Evolutionary conservation across 2,329 filamentous ascomycete genomes (phyloP), one percentile per base, ranked within the genome.

Genomic region (Clonostachys solani): DNA sequence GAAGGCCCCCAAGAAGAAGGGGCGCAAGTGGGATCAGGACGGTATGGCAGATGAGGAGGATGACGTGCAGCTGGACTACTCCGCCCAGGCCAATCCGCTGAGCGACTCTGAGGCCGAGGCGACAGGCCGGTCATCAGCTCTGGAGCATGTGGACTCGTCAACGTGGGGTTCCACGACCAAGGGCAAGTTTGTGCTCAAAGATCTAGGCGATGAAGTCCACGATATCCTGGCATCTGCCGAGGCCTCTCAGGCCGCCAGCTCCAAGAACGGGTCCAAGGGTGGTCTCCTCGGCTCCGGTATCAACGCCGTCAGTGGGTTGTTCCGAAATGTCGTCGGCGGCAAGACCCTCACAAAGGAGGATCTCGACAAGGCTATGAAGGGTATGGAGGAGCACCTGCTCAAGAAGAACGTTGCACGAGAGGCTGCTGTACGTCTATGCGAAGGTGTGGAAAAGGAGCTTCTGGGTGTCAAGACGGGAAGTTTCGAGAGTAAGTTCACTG

Each of bases 381-480:
- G 87, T 33, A 96, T 99, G 90, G 90, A 96, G 63, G 90, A 96
- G 48, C 92, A 97, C 64, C 75, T 99, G 7, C 71, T 99, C 50
- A 85, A 87, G 69, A 99, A 99, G 75, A 99, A 99, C 59, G 92
- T 99, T 29, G 94, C 94, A 0, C 87, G 89, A 46, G 94, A 97
- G 73, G 94, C 94, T 15, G 94, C 92, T 2, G 80, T 96, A 33
- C 87, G 94, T 46, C 74, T 99, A 40, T 96, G 92, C 63, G 86
- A 95, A 52, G 90, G 90, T 45, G 92, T 99, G 7, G 88, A 96
- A 65, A 85, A 87, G 58, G 92, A 96, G 62, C 75, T 99, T 23
- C 69, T 96, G 16, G 92, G 94, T 29, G 85, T 92, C 56, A 96
- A 92, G 73, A 99, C 94, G 1, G 89, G 83, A 40, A 95, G 76